phyloP scores from a whole-genome alignment of 352 stramenopile genomes.

The Globisporangium alternatum region DNA sequence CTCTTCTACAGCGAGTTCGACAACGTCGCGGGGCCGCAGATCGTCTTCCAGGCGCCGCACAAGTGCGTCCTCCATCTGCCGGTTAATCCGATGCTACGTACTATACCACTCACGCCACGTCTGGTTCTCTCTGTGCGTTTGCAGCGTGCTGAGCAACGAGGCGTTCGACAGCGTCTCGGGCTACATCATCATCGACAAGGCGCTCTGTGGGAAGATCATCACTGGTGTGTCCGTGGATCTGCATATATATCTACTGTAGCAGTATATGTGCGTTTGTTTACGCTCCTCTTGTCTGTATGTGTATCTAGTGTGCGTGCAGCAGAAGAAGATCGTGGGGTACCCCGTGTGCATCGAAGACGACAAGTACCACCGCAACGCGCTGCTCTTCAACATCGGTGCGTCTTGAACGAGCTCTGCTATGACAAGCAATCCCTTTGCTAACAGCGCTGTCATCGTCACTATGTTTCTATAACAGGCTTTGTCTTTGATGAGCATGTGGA shows the following conservation, averaged over 20 bases:
- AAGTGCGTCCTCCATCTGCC: constrained; percentile 40
- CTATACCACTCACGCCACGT: not conserved
- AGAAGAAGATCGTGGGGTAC: constrained; percentile 86
- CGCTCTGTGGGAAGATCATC: constrained; percentile 86
- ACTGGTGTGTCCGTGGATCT: constrained; percentile 34
- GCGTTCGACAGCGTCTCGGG: constrained; percentile 84
- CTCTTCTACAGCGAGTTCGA: constrained; percentile 93
- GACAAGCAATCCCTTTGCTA: not conserved
- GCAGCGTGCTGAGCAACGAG: constrained; percentile 76
- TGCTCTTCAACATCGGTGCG: constrained; percentile 86
- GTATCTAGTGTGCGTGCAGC: constrained; percentile 55
- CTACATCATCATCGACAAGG: constrained; percentile 90
- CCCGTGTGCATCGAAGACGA: constrained; percentile 87
- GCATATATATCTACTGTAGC: not conserved
- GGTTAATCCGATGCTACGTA: not conserved
- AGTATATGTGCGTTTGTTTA: not conserved
- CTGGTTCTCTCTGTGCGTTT: not conserved
- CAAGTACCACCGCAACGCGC: constrained; percentile 88
- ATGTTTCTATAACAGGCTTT: constrained; percentile 40
- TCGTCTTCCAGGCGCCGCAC: constrained; percentile 85
- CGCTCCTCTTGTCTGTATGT: not conserved
- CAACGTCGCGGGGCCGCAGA: constrained; percentile 87
- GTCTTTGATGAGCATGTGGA: constrained; percentile 80
- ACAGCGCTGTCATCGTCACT: not conserved
- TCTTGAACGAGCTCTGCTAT: too few species aligned